These are phyloP conservation scores for Cyberlindnera maclurae DNA, from an alignment of 805 yeast species.

Conservation along the genomic window DNA sequence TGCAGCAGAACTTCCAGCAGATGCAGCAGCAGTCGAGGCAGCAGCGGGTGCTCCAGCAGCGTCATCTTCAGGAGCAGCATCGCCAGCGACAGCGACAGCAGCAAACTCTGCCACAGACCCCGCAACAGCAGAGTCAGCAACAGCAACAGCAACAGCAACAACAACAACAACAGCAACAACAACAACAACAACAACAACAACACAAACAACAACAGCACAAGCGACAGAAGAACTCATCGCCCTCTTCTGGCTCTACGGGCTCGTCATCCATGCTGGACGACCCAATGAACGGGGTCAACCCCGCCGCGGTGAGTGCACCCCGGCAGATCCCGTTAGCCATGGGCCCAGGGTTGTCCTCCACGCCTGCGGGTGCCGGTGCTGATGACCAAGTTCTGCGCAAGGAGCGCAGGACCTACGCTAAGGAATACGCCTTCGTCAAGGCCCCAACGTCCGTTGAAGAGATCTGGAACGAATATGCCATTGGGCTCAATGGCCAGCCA, in stretches of 20 bases:
- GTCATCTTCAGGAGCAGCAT: conserved; percentile 10
- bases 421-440: conserved; percentile 31
- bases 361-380: background rate
- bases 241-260: conserved; percentile 8
- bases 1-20: conserved; percentile 15
- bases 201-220: conserved; percentile 6
- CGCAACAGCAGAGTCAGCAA: conserved; percentile 5
- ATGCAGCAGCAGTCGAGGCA: conserved; percentile 14
- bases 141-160: conserved; percentile 4
- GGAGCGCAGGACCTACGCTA: conserved; percentile 24
- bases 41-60: conserved; percentile 6
- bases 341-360: conserved; percentile 7
- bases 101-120: too few relatives aligned
- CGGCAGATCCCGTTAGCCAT: conserved; percentile 12
- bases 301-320: conserved; percentile 5
- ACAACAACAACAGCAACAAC: conserved; percentile 2
- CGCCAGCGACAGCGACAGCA: conserved; percentile 6
- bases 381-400: conserved; percentile 3
- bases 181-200: conserved; percentile 7
- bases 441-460: conserved; percentile 42
- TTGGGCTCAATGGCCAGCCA: conserved; percentile 45
- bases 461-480: conserved; percentile 51
- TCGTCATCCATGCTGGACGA: conserved; percentile 17
- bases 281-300: conserved; percentile 6
- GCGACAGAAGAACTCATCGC: conserved; percentile 13